Conservation (phyloP, 306 rosid genomes). For the Alnus glutinosa region DNA sequence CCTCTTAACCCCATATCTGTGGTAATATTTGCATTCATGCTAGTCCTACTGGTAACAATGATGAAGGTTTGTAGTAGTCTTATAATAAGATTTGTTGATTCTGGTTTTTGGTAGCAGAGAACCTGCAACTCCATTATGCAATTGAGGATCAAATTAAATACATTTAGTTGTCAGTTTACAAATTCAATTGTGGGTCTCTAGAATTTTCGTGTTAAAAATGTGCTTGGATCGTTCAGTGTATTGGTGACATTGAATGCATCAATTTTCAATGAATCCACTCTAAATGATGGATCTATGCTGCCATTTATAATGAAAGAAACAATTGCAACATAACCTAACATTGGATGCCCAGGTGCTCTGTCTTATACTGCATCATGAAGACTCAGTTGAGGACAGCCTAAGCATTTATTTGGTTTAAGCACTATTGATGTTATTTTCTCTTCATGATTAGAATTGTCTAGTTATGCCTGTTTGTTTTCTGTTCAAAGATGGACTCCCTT, state of each 20-base stretch:
- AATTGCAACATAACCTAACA: neutral
- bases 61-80: neutral
- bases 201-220: neutral
- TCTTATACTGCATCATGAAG: slow-evolving; percentile 12
- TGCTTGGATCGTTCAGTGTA: neutral
- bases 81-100: neutral
- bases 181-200: neutral
- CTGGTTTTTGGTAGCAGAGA: neutral
- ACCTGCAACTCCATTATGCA: neutral
- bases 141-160: neutral
- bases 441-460: slow-evolving; percentile 12
- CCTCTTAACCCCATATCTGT: too few species aligned
- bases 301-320: neutral
- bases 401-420: slow-evolving; percentile 6
- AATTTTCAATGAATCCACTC: neutral
- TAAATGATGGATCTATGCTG: neutral
- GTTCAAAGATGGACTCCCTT: slow-evolving; percentile 80
- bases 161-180: neutral
- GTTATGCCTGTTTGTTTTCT: slow-evolving; percentile 28
- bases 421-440: slow-evolving; percentile 6
- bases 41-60: neutral
- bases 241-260: neutral
- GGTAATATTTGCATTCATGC: neutral
- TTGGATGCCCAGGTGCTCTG: neutral
- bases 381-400: slow-evolving; percentile 4